A percentile compares a stretch with the other conserved stretches of the same genome.
These are phyloP conservation scores for Penicillium bovifimosum DNA, from an alignment of 495 filamentous ascomycete species.

Conservation along the genomic window DNA sequence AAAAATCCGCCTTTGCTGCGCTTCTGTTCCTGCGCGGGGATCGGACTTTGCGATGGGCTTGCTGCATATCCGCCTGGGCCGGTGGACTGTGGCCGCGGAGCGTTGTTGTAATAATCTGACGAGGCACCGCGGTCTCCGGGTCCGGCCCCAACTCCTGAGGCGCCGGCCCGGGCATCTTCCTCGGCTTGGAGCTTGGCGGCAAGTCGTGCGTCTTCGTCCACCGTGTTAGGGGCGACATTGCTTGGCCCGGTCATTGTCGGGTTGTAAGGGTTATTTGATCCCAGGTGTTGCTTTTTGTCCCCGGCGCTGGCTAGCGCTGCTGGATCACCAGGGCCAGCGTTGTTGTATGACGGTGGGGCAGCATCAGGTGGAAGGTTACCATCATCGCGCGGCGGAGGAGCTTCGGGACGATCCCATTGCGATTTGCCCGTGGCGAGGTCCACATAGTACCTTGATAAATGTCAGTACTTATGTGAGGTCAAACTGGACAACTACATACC, in stretches of 20 bases:
- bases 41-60: slow-evolving; percentile 18
- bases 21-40: slow-evolving; percentile 28
- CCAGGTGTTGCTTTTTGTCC: slow-evolving; percentile 55
- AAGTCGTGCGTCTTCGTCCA: slow-evolving; percentile 65
- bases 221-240: slow-evolving; percentile 26
- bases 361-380: slow-evolving; percentile 43
- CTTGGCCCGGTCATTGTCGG: slow-evolving; percentile 9
- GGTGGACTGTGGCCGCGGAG: slow-evolving; percentile 20
- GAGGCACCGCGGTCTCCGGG: slow-evolving; percentile 28
- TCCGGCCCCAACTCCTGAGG: slow-evolving; percentile 3
- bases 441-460: slow-evolving; percentile 68
- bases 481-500: slow-evolving; percentile 43
- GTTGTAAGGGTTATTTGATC: slow-evolving; percentile 58
- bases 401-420: slow-evolving; percentile 76
- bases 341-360: slow-evolving; percentile 60
- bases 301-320: slow-evolving; percentile 22
- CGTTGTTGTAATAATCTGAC: slow-evolving; percentile 40
- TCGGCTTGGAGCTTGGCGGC: slow-evolving; percentile 78
- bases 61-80: slow-evolving; percentile 17
- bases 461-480: slow-evolving; percentile 16
- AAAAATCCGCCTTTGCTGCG: slow-evolving; percentile 40
- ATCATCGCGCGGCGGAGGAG: slow-evolving; percentile 48
- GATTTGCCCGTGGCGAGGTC: slow-evolving; percentile 81
- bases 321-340: slow-evolving; percentile 33
- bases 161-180: slow-evolving; percentile 59